Evolutionary conservation across 768 basidiomycete species (phyloP), one percentile per base, ranked within the genome.

Genomic region (Leccinum imitatum): DNA sequence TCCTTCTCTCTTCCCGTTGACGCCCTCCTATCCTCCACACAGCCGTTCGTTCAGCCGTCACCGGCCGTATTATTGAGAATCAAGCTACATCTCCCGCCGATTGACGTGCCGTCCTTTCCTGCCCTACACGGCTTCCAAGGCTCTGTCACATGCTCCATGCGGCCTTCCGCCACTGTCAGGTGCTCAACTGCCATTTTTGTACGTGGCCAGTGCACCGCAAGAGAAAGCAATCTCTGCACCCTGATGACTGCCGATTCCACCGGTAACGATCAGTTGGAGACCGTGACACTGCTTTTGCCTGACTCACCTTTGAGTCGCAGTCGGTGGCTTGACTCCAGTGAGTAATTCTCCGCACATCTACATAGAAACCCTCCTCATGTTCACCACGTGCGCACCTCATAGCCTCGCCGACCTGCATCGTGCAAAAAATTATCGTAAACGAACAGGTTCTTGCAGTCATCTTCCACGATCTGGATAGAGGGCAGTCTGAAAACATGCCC

Each of bases 381-480:
- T 71, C 62, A 68, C 63, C 71, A 67, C 62, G 72, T 71, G 76
- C 62, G 66, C 65, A 11, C 19, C 1, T 54, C 68, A 63, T 61
- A 86, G 84, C 76, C 64, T 70, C 79, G 60, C 77, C 81, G 57
- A 82, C 81, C n/a, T 79, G 72, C 48, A 79, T 91, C 70, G 84
- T 84, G 31, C 90, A 92, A 75, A 84, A 90, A 75, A 76, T 92
- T 65, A 76, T 84, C 58, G 80, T 84, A 58, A 87, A 90, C 74
- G 81, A 81, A 65, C 80, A 82, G 62, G 80, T 84, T 17, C 75
- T 89, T 54, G 81, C 89, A 55, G 82, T 81, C 65, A 75, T 90
- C 63, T 78, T 86, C 53, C 91, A 90, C 71, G 83, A 88, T 64
- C 76, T 91, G 65, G 85, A 88, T 67, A 83, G 87, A 69, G 79